Base-by-base conservation (phyloP, 164 flowering plant species). In the Vitis labrusca region DNA sequence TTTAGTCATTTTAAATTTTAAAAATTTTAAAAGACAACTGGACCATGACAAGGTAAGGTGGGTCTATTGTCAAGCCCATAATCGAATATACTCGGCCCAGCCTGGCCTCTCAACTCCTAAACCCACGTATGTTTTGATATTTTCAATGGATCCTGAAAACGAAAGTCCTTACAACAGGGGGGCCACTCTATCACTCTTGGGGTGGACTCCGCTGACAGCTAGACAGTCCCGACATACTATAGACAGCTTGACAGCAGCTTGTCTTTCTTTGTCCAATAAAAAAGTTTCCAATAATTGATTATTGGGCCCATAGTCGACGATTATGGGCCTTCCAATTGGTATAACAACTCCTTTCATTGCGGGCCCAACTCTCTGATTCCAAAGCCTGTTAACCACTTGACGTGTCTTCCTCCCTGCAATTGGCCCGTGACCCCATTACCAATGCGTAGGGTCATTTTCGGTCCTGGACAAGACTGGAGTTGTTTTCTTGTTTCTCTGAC, bases 361-460 rank as follows among this genome's bases (percentile, higher is more conserved):
- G 66, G 70, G 44, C 50, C 63, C 58, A 5, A 5, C 12, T 23
- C 32, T 16, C 19, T 37, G 65, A 58, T 63, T 19, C 37, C 47
- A 59, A 23, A 54, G 44, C 44, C 58, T 58, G 66, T 61, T 61
- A 53, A 60, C 71, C 71, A 62, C 73, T 59, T 9, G 59, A 27
- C 32, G 32, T 12, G 50, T 5, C 10, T 50, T 30, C 57, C 76
- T 70, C 10, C 44, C 50, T 2, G 5, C 55, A 9, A 13, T 49
- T 14, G 67, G 68, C 57, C 63, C 65, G 73, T 63, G 66, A 48
- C 54, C 68, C 44, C 44, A 37, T 19, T 50, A 10, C 65, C 62
- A 32, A 12, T 59, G 55, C 66, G 80, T 70, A 62, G 78, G 81
- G 79, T 80, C 83, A 2, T 66, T 80, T 72, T 77, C 73, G 14